These are phyloP conservation scores for Thalassiosira pacifica DNA, from an alignment of 352 stramenopile genomes.

Conservation along the genomic window DNA sequence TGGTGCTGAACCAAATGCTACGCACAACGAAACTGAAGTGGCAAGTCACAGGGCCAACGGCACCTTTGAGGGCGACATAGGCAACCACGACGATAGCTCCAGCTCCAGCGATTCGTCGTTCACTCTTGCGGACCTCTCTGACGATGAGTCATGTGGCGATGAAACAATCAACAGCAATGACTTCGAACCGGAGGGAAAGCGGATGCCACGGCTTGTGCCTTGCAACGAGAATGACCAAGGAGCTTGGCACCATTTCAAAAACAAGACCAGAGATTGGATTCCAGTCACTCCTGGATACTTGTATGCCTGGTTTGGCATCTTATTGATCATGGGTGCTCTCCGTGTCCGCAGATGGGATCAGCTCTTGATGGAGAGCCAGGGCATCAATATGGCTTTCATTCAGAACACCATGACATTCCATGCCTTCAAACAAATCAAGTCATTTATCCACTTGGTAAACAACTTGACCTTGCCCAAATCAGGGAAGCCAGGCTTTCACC, in stretches of 20 bases:
- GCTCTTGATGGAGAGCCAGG: slow-evolving; percentile 4
- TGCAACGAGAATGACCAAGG: neutral
- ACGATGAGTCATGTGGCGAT: too few relatives aligned
- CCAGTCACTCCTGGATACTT: slow-evolving; percentile 15
- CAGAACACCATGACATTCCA: slow-evolving; percentile 4
- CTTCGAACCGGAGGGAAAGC: neutral
- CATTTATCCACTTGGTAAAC: slow-evolving; percentile 13
- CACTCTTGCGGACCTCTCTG: too few relatives aligned
- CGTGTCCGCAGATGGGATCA: neutral
- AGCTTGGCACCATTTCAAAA: neutral
- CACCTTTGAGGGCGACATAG: neutral
- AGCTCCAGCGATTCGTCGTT: too few relatives aligned
- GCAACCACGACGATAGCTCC: neutral
- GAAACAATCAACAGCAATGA: too few relatives aligned
- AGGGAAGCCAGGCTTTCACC: neutral
- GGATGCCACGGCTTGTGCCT: neutral
- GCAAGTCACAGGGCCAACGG: too few relatives aligned
- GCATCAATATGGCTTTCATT: slow-evolving; percentile 8
- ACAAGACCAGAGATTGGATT: neutral
- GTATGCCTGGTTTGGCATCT: slow-evolving; percentile 6
- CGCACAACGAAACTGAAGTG: neutral
- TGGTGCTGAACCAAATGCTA: neutral
- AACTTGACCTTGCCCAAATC: neutral
- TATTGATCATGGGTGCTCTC: neutral
- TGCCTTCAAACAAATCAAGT: slow-evolving; percentile 21